These are phyloP conservation scores for Barnettozyma sp. DNA, from an alignment of 805 yeast genomes.

Conservation along the genomic window DNA sequence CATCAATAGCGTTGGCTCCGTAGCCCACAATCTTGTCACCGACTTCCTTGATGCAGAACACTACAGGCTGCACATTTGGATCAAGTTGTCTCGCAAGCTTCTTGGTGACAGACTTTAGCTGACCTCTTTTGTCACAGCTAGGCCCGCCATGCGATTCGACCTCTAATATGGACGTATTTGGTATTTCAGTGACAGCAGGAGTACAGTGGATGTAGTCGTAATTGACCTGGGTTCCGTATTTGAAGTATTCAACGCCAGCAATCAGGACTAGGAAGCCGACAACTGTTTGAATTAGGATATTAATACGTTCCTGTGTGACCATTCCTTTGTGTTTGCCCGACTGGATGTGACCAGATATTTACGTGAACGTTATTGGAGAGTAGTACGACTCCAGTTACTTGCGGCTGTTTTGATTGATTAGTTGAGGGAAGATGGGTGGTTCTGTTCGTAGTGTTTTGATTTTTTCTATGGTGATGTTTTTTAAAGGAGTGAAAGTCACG, in stretches of 20 bases:
- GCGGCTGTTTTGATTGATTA: too few relatives aligned
- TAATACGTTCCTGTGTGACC: constrained; percentile 14
- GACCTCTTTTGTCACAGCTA: constrained; percentile 39
- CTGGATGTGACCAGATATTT: too few relatives aligned
- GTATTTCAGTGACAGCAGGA: constrained; percentile 23
- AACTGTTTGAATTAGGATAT: constrained; percentile 26
- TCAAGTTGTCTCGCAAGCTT: constrained; percentile 33
- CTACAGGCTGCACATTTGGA: constrained; percentile 29
- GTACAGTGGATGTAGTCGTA: constrained; percentile 43
- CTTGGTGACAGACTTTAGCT: constrained; percentile 33
- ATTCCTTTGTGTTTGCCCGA: too few relatives aligned
- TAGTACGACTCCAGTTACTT: too few relatives aligned
- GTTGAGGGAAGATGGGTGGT: too few relatives aligned
- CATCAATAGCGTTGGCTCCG: constrained; percentile 16
- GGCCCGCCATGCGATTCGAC: constrained; percentile 36
- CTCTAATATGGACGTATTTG: constrained; percentile 25
- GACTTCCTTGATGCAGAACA: constrained; percentile 34
- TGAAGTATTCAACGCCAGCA: constrained; percentile 38
- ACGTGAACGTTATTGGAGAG: too few relatives aligned
- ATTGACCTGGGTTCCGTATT: constrained; percentile 32
- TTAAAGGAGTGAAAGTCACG: too few relatives aligned
- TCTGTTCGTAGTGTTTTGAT: too few relatives aligned
- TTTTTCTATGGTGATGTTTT: too few relatives aligned
- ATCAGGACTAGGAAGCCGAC: constrained; percentile 26
- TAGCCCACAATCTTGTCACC: constrained; percentile 18